Base-by-base conservation (phyloP, 805 yeast species). In the Ogataea nonfermentans region DNA sequence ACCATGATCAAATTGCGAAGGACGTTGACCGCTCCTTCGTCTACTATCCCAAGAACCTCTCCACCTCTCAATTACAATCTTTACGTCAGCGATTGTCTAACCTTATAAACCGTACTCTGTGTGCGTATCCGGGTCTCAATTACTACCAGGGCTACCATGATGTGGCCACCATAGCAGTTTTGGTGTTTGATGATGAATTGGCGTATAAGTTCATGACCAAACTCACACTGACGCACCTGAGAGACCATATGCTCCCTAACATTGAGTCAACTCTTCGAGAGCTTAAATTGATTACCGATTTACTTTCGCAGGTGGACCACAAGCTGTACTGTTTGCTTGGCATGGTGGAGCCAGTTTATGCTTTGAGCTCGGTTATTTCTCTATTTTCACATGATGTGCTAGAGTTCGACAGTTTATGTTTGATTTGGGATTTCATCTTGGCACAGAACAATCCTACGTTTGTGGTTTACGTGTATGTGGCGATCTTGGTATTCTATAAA, bases 81-180 rank as follows among this genome's bases (percentile, higher is more conserved):
- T 60, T 79, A 33, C 68, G 73, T 43, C 55, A 55, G 17, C 55
- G 70, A 32, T 63, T 81, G 35, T 56, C 53, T 16, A 57, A 57
- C 4, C 46, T 81, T 10, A 72, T 87, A 3, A 60, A 74, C 10
- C 65, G 67, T 13, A 67, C 88, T 2, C 66, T 93, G 10, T 63
- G 87, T 27, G 70, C 68, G 11, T 66, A 81, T 48, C 90, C 90
- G 0, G 53, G 61, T 3, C 65, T 90, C 29, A 68, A 77, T 43
- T 91, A 91, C 61, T 91, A 89, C 59, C 99, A 91, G 62, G 99
- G 99, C 0, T 87, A 74, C 59, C 98, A 91, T 61, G 98, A 93
- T 53, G 68, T 93, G 14, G 89, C 87, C 1, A 71, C 85, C 25
- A 71, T 84, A 4, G 66, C 85, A 6, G 63, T 84, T 4, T 56